Conservation (phyloP, 1,284 basidiomycete genomes). For the Hypsizygus ulmarius region DNA sequence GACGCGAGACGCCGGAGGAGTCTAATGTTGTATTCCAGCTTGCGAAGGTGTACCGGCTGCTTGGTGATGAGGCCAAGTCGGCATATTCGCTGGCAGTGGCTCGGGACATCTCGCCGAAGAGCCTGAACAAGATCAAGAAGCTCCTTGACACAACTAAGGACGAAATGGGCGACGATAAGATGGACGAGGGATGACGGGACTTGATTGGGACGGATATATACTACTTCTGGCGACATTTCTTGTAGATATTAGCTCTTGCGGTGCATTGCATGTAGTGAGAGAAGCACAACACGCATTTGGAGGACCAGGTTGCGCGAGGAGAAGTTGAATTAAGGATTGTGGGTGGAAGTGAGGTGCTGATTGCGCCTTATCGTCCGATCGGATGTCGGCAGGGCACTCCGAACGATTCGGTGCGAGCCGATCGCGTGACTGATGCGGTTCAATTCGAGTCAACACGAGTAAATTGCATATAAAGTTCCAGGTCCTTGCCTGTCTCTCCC, state of each 20-base stretch:
- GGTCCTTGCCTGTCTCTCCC: conserved; percentile 21
- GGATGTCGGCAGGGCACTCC: conserved; percentile 4
- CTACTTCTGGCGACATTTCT: conserved; percentile 33
- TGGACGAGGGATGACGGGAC: conserved; percentile 63
- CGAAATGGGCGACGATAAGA: conserved; percentile 61
- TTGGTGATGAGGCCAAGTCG: conserved; percentile 75
- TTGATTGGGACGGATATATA: conserved; percentile 20
- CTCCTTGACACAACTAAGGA: conserved; percentile 69
- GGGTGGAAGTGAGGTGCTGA: conserved; percentile 21
- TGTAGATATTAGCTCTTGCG: conserved; percentile 27
- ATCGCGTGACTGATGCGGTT: conserved; percentile 19
- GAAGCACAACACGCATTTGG: conserved; percentile 7
- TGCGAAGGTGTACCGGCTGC: conserved; percentile 83
- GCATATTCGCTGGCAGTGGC: conserved; percentile 83
- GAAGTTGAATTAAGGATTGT: conserved; percentile 4
- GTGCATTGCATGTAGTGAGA: not conserved
- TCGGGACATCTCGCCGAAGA: conserved; percentile 82
- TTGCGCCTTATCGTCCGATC: conserved; percentile 24
- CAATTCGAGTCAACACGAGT: conserved; percentile 22
- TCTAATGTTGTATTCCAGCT: conserved; percentile 93
- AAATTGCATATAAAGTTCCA: conserved; percentile 28
- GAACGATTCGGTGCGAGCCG: conserved; percentile 10
- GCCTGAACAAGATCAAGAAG: conserved; percentile 72
- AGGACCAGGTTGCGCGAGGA: conserved; percentile 8
- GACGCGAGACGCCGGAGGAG: conserved; percentile 84